Percentiles rank a stretch among this genome's conserved stretches.
phyloP scores from a whole-genome alignment of 2,329 filamentous ascomycete species.

The Claviceps digitariae region DNA sequence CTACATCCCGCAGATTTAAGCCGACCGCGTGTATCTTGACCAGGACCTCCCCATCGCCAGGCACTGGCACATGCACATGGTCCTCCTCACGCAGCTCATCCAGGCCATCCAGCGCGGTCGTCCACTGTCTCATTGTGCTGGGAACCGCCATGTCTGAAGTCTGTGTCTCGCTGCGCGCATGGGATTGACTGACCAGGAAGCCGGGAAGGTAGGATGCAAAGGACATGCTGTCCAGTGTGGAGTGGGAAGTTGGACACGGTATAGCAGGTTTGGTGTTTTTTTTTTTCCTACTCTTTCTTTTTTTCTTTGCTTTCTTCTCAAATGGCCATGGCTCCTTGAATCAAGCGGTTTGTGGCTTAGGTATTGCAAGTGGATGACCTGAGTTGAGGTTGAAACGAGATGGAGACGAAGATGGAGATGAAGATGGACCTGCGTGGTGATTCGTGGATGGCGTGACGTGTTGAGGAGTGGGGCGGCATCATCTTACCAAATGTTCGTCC shows the following conservation, averaged over 20 bases:
- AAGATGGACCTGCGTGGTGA: too few species aligned
- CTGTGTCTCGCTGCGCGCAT: neutral
- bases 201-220: neutral
- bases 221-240: neutral
- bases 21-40: conserved; percentile 32
- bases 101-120: conserved; percentile 39
- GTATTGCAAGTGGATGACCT: too few species aligned
- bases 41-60: conserved; percentile 37
- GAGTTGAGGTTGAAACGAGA: too few species aligned
- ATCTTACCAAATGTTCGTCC: too few species aligned
- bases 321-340: neutral
- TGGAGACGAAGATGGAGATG: too few species aligned
- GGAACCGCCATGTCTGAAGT: conserved; percentile 7
- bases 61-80: conserved; percentile 28
- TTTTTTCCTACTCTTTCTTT: neutral
- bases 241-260: neutral
- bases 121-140: conserved; percentile 35
- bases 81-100: conserved; percentile 35
- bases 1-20: conserved; percentile 37
- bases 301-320: neutral
- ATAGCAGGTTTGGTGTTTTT: neutral
- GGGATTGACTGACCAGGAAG: neutral
- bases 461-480: too few species aligned
- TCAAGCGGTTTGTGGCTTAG: too few species aligned
- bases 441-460: too few species aligned